These are phyloP conservation scores for Hortaea werneckii DNA, from an alignment of 2,329 filamentous ascomycete species.

Conservation along the genomic window DNA sequence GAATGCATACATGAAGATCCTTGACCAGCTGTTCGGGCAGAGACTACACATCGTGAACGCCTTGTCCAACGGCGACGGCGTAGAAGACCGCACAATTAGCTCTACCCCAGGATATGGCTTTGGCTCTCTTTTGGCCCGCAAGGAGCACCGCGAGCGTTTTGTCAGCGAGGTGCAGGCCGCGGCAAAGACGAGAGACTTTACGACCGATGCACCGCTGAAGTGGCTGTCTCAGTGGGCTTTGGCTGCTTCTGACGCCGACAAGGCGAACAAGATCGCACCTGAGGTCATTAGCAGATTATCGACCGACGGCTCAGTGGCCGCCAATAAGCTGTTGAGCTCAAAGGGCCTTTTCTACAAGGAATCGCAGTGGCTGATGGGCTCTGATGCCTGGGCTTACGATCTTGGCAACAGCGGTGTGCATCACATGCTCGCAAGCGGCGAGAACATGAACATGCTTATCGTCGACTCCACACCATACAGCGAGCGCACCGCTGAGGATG, in stretches of 20 bases:
- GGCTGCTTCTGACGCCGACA: conserved; percentile 59
- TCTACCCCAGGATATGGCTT: conserved; percentile 91
- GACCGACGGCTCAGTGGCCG: conserved; percentile 69
- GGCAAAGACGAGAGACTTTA: conserved; percentile 64
- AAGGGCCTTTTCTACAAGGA: conserved; percentile 86
- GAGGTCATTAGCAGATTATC: conserved; percentile 72
- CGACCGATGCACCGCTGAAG: conserved; percentile 63
- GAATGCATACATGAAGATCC: conserved; percentile 91
- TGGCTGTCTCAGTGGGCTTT: conserved; percentile 80
- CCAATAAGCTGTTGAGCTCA: conserved; percentile 60
- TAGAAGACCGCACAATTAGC: conserved; percentile 61
- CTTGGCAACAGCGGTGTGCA: conserved; percentile 97
- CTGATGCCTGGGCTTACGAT: conserved; percentile 96
- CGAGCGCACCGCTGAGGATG: conserved; percentile 71
- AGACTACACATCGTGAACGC: conserved; percentile 81
- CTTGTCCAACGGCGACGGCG: conserved; percentile 63
- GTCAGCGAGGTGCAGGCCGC: conserved; percentile 69
- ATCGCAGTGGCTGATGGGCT: conserved; percentile 89
- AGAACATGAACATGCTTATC: conserved; percentile 97
- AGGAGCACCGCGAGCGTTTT: conserved; percentile 74
- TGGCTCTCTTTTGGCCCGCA: conserved; percentile 82
- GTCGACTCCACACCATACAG: conserved; percentile 97
- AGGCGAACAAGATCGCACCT: conserved; percentile 66
- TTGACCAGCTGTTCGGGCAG: conserved; percentile 81
- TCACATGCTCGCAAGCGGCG: conserved; percentile 91